Conservation (phyloP, 768 basidiomycete species). For the Boletus subcaerulescens region DNA sequence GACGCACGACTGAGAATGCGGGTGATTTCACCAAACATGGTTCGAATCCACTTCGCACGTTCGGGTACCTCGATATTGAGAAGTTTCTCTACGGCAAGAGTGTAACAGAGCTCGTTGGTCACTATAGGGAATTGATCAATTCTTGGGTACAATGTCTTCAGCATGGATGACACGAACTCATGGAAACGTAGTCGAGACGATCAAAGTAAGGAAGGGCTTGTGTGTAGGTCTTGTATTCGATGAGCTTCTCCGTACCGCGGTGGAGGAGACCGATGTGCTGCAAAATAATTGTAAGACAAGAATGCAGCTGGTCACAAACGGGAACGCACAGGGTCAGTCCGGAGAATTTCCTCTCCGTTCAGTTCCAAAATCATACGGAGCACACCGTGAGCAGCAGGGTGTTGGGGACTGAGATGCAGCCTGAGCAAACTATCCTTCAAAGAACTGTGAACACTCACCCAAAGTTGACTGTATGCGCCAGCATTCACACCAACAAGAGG, state of each 20-base stretch:
- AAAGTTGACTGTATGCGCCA: constrained; percentile 72
- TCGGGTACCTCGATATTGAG: constrained; percentile 97
- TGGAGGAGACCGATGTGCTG: constrained; percentile 95
- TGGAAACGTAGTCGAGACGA: constrained; percentile 97
- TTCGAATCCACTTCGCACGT: constrained; percentile 97
- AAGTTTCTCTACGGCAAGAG: constrained; percentile 95
- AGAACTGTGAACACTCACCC: constrained; percentile 46
- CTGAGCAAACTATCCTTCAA: background rate
- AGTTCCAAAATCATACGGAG: constrained; percentile 95
- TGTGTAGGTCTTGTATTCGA: constrained; percentile 97
- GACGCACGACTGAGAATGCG: constrained; percentile 86
- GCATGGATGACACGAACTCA: constrained; percentile 65
- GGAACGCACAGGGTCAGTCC: constrained; percentile 70
- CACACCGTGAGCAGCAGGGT: constrained; percentile 98
- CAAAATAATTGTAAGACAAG: constrained; percentile 6
- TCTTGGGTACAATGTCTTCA: background rate
- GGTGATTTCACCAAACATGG: constrained; percentile 95
- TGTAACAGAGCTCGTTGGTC: constrained; percentile 98
- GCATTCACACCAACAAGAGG: constrained; percentile 6
- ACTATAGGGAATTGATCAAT: constrained; percentile 46
- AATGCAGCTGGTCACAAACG: background rate
- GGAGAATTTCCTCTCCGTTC: constrained; percentile 93
- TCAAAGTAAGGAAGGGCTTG: constrained; percentile 99
- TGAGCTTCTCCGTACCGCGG: constrained; percentile 97
- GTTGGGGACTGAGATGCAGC: constrained; percentile 58